These are phyloP conservation scores for Saccharomycopsis crataegensis DNA, from an alignment of 1,139 yeast species.

Conservation along the genomic window DNA sequence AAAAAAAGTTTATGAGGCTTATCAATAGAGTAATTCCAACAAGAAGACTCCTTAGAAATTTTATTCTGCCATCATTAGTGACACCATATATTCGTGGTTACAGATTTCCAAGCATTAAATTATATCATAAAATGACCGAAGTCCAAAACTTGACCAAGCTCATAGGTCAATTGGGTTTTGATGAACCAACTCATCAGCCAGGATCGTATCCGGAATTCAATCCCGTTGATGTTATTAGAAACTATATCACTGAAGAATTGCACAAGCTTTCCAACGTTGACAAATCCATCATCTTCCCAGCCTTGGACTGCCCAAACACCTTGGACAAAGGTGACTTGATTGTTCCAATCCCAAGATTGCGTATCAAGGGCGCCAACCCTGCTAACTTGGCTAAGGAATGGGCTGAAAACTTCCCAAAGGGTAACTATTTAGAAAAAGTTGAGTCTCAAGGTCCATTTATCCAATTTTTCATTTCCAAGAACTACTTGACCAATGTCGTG, in stretches of 20 bases:
- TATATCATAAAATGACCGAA: not conserved
- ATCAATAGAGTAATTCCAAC: too few relatives aligned
- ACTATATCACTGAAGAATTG: constrained; percentile 77
- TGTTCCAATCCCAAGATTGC: constrained; percentile 87
- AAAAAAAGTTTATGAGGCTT: too few relatives aligned
- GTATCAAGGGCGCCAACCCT: constrained; percentile 81
- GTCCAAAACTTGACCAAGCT: constrained; percentile 23
- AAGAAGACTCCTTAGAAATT: too few relatives aligned
- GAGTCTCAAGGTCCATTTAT: constrained; percentile 85
- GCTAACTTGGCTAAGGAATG: constrained; percentile 80
- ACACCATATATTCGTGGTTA: too few relatives aligned
- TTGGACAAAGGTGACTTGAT: constrained; percentile 90
- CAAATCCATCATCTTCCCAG: constrained; percentile 62
- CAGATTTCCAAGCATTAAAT: too few relatives aligned
- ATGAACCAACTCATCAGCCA: constrained; percentile 31
- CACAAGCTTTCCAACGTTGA: constrained; percentile 68
- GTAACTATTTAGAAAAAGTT: constrained; percentile 60
- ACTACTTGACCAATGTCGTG: constrained; percentile 58
- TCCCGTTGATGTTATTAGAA: constrained; percentile 78
- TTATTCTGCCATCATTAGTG: too few relatives aligned
- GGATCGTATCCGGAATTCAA: constrained; percentile 66
- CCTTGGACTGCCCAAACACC: constrained; percentile 82
- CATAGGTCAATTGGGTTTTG: constrained; percentile 28
- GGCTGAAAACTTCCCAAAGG: constrained; percentile 63
- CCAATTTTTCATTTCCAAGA: constrained; percentile 76